phyloP scores from a whole-genome alignment of 345 rosid species.

The Mercurialis annua region DNA sequence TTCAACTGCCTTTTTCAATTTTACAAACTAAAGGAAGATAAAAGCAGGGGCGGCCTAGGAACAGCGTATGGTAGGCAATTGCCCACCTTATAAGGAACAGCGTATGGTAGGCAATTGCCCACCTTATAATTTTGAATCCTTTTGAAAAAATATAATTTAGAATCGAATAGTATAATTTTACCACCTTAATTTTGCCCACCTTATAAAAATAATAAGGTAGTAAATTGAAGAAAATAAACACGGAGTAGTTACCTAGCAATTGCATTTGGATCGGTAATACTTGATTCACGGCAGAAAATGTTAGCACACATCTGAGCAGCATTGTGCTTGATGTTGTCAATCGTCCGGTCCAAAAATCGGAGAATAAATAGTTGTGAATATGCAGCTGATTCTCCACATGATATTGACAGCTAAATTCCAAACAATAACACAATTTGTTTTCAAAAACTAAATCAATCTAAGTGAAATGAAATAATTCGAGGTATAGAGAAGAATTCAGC shows the following conservation, averaged over 20 bases:
- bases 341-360: constrained; percentile 39
- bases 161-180: too few relatives aligned
- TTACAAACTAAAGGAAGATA: too few relatives aligned
- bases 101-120: too few relatives aligned
- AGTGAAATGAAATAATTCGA: not conserved
- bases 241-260: constrained; percentile 14
- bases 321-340: constrained; percentile 43
- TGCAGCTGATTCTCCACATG: constrained; percentile 40
- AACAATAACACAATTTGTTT: constrained; percentile 5
- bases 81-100: too few relatives aligned
- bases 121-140: too few relatives aligned
- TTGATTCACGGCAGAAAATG: constrained; percentile 18
- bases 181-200: too few relatives aligned
- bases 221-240: constrained; percentile 2
- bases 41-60: too few relatives aligned
- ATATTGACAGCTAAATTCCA: constrained; percentile 35
- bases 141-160: too few relatives aligned
- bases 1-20: constrained; percentile 15
- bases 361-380: constrained; percentile 30
- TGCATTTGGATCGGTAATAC: constrained; percentile 19
- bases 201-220: too few relatives aligned
- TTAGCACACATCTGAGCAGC: constrained; percentile 30
- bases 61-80: too few relatives aligned
- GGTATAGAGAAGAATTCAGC: not conserved
- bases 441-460: not conserved